phyloP scores from a whole-genome alignment of 2,329 filamentous ascomycete species.

The Pseudopyricularia cyperi region DNA sequence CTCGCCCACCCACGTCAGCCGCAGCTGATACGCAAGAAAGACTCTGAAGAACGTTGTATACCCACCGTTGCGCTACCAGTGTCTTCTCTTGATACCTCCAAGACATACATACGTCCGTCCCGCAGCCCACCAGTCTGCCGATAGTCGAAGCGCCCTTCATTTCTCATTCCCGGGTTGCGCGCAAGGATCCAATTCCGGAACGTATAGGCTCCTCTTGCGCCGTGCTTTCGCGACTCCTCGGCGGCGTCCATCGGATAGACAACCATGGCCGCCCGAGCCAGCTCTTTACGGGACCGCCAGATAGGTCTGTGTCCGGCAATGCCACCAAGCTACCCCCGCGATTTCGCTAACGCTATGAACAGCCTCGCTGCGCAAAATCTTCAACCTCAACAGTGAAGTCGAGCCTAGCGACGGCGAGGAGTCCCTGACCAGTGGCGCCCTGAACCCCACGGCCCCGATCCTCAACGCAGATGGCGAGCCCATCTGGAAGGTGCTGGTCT shows the following conservation, averaged over 20 bases:
- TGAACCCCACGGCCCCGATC: slow-evolving; percentile 62
- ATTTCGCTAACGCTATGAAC: slow-evolving; percentile 3
- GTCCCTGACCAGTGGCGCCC: slow-evolving; percentile 46
- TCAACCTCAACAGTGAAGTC: slow-evolving; percentile 69
- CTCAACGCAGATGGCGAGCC: slow-evolving; percentile 79
- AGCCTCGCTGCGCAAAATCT: slow-evolving; percentile 90
- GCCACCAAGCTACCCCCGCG: not conserved
- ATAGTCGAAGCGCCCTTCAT: not conserved
- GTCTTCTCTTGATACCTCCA: no score
- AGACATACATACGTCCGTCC: not conserved
- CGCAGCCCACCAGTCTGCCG: no score
- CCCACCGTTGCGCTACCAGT: no score
- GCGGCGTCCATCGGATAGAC: not conserved
- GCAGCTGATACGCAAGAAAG: no score
- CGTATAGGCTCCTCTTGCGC: not conserved
- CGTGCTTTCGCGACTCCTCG: not conserved
- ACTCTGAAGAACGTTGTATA: no score
- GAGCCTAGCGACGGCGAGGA: slow-evolving; percentile 49
- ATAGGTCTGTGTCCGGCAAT: slow-evolving; percentile 23
- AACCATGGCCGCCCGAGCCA: slow-evolving; percentile 31
- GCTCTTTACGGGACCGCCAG: slow-evolving; percentile 36
- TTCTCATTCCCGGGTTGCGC: not conserved
- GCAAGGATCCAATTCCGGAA: not conserved
- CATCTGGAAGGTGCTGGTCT: slow-evolving; percentile 95
- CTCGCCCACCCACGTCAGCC: no score